Base-by-base conservation (phyloP, 2,329 filamentous ascomycete genomes). In the Exserohilum turcica region DNA sequence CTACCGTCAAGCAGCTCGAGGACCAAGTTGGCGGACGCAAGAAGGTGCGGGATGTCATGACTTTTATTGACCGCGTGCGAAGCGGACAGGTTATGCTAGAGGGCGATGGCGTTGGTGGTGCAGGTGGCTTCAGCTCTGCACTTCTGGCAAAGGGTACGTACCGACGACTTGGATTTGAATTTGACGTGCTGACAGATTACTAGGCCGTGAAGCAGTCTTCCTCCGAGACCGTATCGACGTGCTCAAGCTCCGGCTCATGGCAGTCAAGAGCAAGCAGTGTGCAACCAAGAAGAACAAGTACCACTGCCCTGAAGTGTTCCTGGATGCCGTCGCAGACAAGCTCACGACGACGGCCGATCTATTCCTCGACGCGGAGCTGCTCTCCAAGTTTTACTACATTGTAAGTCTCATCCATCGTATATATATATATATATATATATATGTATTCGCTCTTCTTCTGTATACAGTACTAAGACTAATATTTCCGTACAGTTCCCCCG, bases 321-420 rank as follows among this genome's bases (percentile, higher is more conserved):
- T 99, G n/a, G 92, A 99, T 68, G 92, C 95, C 3, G 94, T 96
- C 2, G 92, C 94, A 1, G 91, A 92, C 63, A 97, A 97, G 76
- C 84, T 99, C 43, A 95, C 93, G 3, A 89, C 91, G 1, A 99
- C 94, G 0, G 93, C 94, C 2, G 94, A 99, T 7, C 85, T 99
- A 0, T 99, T 99, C 81, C 84, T 99, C 27, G 97, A 99, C 68
- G 94, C 97, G 9, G 95, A 99, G 77, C 83, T 99, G 16, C 84
- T 99, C 15, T 93, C 90, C 2, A 96, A 99, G 70, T 99, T 97
- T 74, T 97, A 96, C 78, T 96, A 97, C 77, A 92, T 94, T 71
- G 73, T 76, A 66, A 60, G 71, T 6, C 27, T 9, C 13, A 13
- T 9, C 15, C 6, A 3, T 4, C 28, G 10, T 19, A n/a, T n/a